Percentiles rank a stretch among this genome's conserved stretches.
These are phyloP conservation scores for Nothopassalora personata DNA, from an alignment of 2,329 filamentous ascomycete species.

Conservation along the genomic window DNA sequence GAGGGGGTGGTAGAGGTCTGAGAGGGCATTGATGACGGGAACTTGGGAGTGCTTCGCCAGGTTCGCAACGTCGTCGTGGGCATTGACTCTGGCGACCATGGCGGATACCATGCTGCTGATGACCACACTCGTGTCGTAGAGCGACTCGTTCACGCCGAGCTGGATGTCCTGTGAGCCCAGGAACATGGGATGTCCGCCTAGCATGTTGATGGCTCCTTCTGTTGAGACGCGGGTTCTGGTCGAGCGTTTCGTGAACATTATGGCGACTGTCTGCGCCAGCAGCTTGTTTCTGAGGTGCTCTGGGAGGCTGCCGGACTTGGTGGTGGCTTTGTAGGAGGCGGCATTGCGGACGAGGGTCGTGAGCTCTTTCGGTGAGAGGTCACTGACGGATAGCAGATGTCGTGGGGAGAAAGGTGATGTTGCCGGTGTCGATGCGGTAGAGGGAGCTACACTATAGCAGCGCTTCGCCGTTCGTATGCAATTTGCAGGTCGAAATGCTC, in stretches of 20 bases:
- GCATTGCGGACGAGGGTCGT: conserved; percentile 79
- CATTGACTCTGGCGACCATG: conserved; percentile 49
- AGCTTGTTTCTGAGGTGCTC: conserved; percentile 60
- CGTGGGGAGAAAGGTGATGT: conserved; percentile 62
- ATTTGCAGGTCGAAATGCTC: conserved; percentile 19
- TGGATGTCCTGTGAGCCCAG: conserved; percentile 94
- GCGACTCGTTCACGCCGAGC: conserved; percentile 88
- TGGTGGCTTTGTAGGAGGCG: conserved; percentile 64
- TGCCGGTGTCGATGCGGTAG: conserved; percentile 31
- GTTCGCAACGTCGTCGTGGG: conserved; percentile 46
- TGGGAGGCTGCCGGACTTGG: conserved; percentile 61
- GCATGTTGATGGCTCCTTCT: conserved; percentile 78
- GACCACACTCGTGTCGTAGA: conserved; percentile 87
- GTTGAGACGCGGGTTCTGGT: conserved; percentile 91
- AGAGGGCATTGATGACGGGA: conserved; percentile 58
- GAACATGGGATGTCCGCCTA: conserved; percentile 96
- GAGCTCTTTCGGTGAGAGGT: conserved; percentile 76
- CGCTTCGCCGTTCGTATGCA: conserved; percentile 21
- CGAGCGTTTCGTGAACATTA: conserved; percentile 96
- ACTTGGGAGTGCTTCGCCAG: conserved; percentile 46
- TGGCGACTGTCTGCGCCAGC: conserved; percentile 74
- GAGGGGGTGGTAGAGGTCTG: conserved; percentile 85
- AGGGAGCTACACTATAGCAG: conserved; percentile 21
- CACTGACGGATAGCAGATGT: conserved; percentile 86
- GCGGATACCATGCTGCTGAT: conserved; percentile 67